Base-by-base conservation (phyloP, 768 basidiomycete genomes). In the Psilocybe subaeruginosa region DNA sequence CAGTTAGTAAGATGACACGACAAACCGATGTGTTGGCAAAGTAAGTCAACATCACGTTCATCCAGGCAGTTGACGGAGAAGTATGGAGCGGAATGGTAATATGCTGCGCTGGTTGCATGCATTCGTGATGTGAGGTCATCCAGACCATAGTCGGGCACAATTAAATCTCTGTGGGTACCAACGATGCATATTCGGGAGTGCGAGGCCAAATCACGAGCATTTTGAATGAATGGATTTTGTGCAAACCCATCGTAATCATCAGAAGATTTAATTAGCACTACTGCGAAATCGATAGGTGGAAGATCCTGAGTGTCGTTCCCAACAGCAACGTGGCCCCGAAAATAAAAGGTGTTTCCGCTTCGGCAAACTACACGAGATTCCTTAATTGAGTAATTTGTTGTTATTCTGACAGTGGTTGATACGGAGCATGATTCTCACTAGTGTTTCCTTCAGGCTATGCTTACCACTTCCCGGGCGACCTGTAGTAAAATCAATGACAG, bases 21-120 rank as follows among this genome's bases (percentile, higher is more conserved):
- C 56, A n/a, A 5, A 58, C 56, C 56, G 6, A 48, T 58, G 23
- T 58, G 47, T 19, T 58, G 19, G 33, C 45, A 58, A 17, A 58
- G 9, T n/a, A n/a, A 0, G 29, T 47, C 29, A 9, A 58, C 8
- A 5, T 31, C 56, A 11, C 14, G 3, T n/a, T 23, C 30, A 37
- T 17, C 19, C 3, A 14, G 1, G 30, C 56, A 58, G n/a, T 58
- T 49, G 30, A 49, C 46, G 3, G 48, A 16, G 11, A 58, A 51
- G 27, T 58, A 58, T 5, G 47, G 29, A 19, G 31, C 12, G 3
- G 4, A n/a, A 19, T 23, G 4, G 17, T 39, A 58, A 29, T 37
- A 58, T 12, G 57, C 49, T 5, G 35, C 47, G 12, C 16, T 8
- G 3, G 56, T 29, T 19, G 56, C 8, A 4, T 58, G 46, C 19